A percentile compares a stretch with the other conserved stretches of the same genome.
Evolutionary conservation across 371 early-diverging fungal species (phyloP).

Genomic region (Phascolomyces articulosus): DNA sequence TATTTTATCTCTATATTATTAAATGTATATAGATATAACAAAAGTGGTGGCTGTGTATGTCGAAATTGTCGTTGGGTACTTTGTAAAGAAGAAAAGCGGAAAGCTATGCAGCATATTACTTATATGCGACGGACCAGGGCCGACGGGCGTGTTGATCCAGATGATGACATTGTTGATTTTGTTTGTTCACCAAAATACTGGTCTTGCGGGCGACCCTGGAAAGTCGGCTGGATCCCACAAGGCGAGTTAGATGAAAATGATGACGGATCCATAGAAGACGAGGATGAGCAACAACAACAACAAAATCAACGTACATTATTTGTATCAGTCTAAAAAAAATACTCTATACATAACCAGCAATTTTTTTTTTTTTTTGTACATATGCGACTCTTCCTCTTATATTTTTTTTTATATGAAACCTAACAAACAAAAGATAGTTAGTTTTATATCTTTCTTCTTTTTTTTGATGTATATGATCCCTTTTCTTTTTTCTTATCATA

Average conservation of each 20-base stretch:
- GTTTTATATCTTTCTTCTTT: not conserved
- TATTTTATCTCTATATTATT: too few relatives aligned
- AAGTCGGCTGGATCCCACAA: constrained; percentile 49
- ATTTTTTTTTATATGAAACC: not conserved
- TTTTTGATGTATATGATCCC: not conserved
- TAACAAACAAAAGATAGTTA: not conserved
- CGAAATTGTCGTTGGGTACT: constrained; percentile 53
- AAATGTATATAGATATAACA: constrained; percentile 39
- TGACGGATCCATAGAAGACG: not conserved
- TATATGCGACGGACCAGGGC: constrained; percentile 42
- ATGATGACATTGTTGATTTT: constrained; percentile 47
- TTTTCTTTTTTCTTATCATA: not conserved
- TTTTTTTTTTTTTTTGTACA: not conserved
- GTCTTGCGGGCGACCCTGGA: constrained; percentile 51
- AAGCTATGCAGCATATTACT: constrained; percentile 46
- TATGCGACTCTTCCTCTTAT: not conserved
- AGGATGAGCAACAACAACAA: not conserved
- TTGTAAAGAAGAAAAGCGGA: constrained; percentile 56
- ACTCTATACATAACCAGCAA: not conserved
- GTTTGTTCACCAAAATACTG: constrained; percentile 53
- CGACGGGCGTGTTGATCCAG: constrained; percentile 34
- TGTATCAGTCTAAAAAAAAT: not conserved
- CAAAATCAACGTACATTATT: not conserved
- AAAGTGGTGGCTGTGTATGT: constrained; percentile 54
- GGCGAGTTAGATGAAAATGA: constrained; percentile 10